phyloP scores from a whole-genome alignment of 2,329 filamentous ascomycete genomes.

The Cryphonectria parasitica region DNA sequence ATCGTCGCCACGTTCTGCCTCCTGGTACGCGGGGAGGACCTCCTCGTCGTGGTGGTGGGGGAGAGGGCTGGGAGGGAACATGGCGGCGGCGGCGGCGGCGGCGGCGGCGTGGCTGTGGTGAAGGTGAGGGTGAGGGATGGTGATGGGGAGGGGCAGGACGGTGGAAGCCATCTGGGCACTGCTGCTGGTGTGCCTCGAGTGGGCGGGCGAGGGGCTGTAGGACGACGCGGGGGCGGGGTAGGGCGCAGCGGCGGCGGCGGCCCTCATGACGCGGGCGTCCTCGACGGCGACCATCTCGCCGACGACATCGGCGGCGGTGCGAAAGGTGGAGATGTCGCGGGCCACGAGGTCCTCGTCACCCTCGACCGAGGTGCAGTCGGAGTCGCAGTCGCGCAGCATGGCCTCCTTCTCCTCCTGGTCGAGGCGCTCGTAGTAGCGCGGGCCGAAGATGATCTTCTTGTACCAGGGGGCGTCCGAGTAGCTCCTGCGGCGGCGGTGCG shows the following conservation, averaged over 20 bases:
- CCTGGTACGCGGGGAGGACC: conserved; percentile 48
- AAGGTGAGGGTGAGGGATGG: conserved; percentile 33
- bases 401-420: conserved; percentile 45
- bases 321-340: conserved; percentile 53
- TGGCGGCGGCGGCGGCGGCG: conserved; percentile 35
- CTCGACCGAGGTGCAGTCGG: conserved; percentile 31
- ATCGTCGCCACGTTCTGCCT: conserved; percentile 34
- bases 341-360: conserved; percentile 47
- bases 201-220: not conserved
- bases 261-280: conserved; percentile 38
- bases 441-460: conserved; percentile 27
- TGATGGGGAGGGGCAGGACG: conserved; percentile 7
- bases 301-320: conserved; percentile 50
- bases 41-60: conserved; percentile 40
- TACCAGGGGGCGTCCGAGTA: conserved; percentile 25
- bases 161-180: not conserved
- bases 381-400: conserved; percentile 34
- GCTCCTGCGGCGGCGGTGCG: conserved; percentile 18
- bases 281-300: conserved; percentile 51
- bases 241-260: not conserved
- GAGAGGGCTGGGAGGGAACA: conserved; percentile 28
- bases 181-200: conserved; percentile 12
- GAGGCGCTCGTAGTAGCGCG: conserved; percentile 28
- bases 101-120: conserved; percentile 35
- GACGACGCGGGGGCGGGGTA: not conserved